Percentiles rank a stretch among this genome's conserved stretches.
phyloP scores from a whole-genome alignment of 2,329 filamentous ascomycete genomes.

The Cadophora sp. region DNA sequence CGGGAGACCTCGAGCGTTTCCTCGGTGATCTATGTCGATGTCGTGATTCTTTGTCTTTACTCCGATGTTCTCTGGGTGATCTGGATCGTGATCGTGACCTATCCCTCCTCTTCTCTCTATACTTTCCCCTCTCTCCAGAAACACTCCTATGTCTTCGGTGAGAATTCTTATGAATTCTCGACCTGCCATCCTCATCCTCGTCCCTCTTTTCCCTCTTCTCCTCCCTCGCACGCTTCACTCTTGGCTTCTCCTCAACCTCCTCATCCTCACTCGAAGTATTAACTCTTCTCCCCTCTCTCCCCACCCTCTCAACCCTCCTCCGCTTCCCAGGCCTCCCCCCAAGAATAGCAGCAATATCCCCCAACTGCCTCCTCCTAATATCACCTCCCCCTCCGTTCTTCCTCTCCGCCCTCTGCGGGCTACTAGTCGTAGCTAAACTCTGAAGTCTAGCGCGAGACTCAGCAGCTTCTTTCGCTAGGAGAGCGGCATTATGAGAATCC shows the following conservation, averaged over 20 bases:
- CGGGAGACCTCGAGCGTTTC: conserved; percentile 36
- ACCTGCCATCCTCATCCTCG: conserved; percentile 22
- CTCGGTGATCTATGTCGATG: conserved; percentile 46
- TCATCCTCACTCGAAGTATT: conserved; percentile 35
- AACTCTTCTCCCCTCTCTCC: conserved; percentile 17
- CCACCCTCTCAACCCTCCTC: conserved; percentile 31
- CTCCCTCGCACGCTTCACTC: conserved; percentile 7
- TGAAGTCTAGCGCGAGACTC: conserved; percentile 77
- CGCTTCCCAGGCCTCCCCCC: conserved; percentile 47
- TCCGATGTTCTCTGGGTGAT: conserved; percentile 35
- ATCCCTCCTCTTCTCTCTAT: conserved; percentile 33
- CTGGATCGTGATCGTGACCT: conserved; percentile 39
- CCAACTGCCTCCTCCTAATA: conserved; percentile 63
- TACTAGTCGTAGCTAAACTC: conserved; percentile 58
- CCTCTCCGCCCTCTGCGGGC: conserved; percentile 45
- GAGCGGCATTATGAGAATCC: conserved; percentile 84
- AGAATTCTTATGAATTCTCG: conserved; percentile 29
- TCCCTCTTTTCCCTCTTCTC: conserved; percentile 19
- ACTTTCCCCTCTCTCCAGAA: conserved; percentile 31
- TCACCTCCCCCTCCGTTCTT: conserved; percentile 57
- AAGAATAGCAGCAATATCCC: conserved; percentile 65
- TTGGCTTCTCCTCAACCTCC: conserved; percentile 24
- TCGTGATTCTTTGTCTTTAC: conserved; percentile 41
- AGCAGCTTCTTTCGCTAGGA: conserved; percentile 82
- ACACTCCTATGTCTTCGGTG: conserved; percentile 45